Evolutionary conservation across 768 basidiomycete species (phyloP).

Genomic region (Rhodotorula kratochvilovae): DNA sequence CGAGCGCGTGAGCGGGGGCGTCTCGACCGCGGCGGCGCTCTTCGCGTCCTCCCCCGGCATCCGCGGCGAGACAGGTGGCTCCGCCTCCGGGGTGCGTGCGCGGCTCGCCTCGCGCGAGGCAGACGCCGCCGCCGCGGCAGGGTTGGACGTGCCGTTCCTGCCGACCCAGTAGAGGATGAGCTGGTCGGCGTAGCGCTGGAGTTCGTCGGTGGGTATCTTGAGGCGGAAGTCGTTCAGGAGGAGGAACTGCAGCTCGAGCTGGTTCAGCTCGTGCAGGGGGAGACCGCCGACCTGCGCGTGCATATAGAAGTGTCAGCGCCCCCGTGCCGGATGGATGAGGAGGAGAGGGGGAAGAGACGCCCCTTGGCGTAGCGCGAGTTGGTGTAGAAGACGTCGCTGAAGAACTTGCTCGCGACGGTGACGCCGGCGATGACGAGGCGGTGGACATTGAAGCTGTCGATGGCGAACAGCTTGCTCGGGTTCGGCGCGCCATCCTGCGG

Average conservation of each 20-base stretch:
- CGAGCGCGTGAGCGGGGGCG: constrained; percentile 1
- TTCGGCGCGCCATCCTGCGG: neutral
- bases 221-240: constrained; percentile 92
- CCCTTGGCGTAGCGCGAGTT: constrained; percentile 98
- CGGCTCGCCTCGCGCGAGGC: neutral
- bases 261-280: constrained; percentile 85
- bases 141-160: constrained; percentile 5
- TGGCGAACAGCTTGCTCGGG: constrained; percentile 65
- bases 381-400: constrained; percentile 97
- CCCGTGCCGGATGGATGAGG: no score
- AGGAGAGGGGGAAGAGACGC: constrained; percentile 35
- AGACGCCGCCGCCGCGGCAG: neutral
- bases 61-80: no score
- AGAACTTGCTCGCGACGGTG: constrained; percentile 99
- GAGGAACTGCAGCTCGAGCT: constrained; percentile 93
- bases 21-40: neutral
- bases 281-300: constrained; percentile 79
- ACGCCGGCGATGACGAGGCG: constrained; percentile 95
- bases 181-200: constrained; percentile 91
- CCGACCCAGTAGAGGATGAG: constrained; percentile 56
- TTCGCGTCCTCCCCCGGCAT: no score
- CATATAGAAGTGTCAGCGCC: neutral
- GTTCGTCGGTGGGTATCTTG: constrained; percentile 78
- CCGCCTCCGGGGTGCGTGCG: neutral
- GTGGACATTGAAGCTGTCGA: constrained; percentile 96